These are phyloP conservation scores for Pythium chondricola DNA, from an alignment of 352 stramenopile species.

Conservation along the genomic window DNA sequence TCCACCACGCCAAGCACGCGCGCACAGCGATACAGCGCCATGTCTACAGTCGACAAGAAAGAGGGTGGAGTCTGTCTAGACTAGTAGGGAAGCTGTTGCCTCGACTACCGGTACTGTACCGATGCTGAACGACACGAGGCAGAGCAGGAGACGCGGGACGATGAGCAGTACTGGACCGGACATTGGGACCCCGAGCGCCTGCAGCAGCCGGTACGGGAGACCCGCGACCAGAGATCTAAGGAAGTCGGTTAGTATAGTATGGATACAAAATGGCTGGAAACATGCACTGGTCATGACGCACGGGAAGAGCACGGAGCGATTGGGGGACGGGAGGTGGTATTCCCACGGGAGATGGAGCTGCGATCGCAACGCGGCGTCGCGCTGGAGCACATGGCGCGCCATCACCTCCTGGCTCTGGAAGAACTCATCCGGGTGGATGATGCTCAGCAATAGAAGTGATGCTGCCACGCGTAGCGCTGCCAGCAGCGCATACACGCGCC, in stretches of 20 bases:
- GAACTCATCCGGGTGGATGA: conserved; percentile 83
- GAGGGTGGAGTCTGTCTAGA: too few species aligned
- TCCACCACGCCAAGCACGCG: conserved; percentile 21
- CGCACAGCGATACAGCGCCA: conserved; percentile 33
- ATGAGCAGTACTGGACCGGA: conserved; percentile 45
- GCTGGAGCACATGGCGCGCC: conserved; percentile 39
- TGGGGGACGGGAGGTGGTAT: conserved; percentile 49
- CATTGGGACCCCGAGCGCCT: conserved; percentile 28
- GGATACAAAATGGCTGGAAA: not conserved
- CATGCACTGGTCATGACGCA: conserved; percentile 17
- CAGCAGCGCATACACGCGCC: conserved; percentile 27
- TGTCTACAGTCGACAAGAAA: conserved; percentile 21
- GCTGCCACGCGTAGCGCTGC: conserved; percentile 32
- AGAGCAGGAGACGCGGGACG: conserved; percentile 53
- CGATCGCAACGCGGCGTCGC: conserved; percentile 2
- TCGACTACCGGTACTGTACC: conserved; percentile 22
- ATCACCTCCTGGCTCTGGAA: conserved; percentile 86
- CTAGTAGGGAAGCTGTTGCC: too few species aligned
- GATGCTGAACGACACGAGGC: conserved; percentile 46
- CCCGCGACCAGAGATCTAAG: conserved; percentile 41
- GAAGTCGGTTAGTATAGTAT: not conserved
- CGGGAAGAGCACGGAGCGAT: conserved; percentile 75
- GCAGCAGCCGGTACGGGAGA: conserved; percentile 40
- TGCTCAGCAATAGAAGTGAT: conserved; percentile 31
- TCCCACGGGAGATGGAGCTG: conserved; percentile 72